Conservation (phyloP, 192 early-diverging fungal species). For the Mortierella claussenii region DNA sequence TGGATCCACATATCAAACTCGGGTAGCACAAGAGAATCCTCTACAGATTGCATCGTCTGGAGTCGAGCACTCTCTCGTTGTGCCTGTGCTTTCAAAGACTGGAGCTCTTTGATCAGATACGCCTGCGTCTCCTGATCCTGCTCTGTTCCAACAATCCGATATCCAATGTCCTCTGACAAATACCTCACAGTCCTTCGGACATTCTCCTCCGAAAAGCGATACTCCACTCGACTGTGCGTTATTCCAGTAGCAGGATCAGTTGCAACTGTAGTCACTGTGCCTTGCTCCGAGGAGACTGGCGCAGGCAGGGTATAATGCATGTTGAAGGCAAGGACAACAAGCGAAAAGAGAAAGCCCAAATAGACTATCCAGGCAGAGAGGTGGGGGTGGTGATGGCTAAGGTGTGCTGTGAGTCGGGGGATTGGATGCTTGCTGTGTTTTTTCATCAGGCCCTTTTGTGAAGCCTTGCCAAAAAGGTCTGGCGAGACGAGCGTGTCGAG, state of each 20-base stretch:
- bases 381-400: not conserved
- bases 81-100: conserved; percentile 16
- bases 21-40: conserved; percentile 18
- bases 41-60: not conserved
- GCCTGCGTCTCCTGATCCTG: conserved; percentile 33
- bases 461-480: no score
- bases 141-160: conserved; percentile 64
- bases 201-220: conserved; percentile 66
- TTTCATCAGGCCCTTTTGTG: no score
- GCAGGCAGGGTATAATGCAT: conserved; percentile 33
- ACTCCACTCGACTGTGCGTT: no score
- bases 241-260: conserved; percentile 25
- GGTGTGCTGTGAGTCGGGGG: not conserved
- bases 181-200: conserved; percentile 60
- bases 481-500: no score
- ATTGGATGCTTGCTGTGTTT: not conserved
- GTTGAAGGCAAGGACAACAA: conserved; percentile 6
- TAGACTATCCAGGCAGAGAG: conserved; percentile 12
- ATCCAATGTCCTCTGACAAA: conserved; percentile 67
- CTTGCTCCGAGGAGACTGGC: conserved; percentile 27
- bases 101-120: conserved; percentile 32
- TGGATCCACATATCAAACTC: conserved; percentile 69
- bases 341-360: conserved; percentile 17
- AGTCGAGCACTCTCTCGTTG: not conserved
- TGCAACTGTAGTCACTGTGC: no score